Evolutionary conservation across 148 eudicot species (phyloP).

Genomic region (Limonium bicolor): DNA sequence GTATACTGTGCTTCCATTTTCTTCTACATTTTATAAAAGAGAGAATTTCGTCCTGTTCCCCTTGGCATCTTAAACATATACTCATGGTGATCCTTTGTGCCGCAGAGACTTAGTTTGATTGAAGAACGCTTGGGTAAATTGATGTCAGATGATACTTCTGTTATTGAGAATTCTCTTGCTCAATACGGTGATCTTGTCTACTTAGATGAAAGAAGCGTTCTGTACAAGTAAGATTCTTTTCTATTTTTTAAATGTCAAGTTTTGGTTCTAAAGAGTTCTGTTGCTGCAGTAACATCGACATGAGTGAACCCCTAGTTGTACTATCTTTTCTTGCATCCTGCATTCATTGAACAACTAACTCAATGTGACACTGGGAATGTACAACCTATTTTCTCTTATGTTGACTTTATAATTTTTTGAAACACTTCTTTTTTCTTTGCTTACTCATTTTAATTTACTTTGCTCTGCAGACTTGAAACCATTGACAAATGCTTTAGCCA

Average conservation of each 20-base stretch:
- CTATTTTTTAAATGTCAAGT: not conserved
- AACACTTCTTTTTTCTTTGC: too few relatives aligned
- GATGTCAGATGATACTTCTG: constrained; percentile 65
- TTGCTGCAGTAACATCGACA: too few relatives aligned
- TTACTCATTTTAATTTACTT: too few relatives aligned
- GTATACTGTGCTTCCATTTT: too few relatives aligned
- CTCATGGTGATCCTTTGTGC: not conserved
- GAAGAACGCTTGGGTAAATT: constrained; percentile 84
- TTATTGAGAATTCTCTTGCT: constrained; percentile 74
- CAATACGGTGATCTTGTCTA: constrained; percentile 92
- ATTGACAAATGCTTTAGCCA: constrained; percentile 81
- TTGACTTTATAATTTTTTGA: too few relatives aligned
- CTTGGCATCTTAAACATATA: too few relatives aligned
- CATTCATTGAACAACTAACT: too few relatives aligned
- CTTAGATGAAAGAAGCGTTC: constrained; percentile 51
- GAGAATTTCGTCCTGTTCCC: not conserved
- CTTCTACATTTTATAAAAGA: not conserved
- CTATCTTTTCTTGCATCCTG: too few relatives aligned
- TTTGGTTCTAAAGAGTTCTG: not conserved
- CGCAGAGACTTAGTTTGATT: constrained; percentile 53
- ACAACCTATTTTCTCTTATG: too few relatives aligned
- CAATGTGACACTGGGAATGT: too few relatives aligned
- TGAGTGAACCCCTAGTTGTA: too few relatives aligned
- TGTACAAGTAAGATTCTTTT: constrained; percentile 46
- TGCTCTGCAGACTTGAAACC: constrained; percentile 62